Percentiles rank a stretch among this genome's conserved stretches.
Evolutionary conservation across 2,329 filamentous ascomycete genomes (phyloP).

Genomic region (Shiraia bambusicola): DNA sequence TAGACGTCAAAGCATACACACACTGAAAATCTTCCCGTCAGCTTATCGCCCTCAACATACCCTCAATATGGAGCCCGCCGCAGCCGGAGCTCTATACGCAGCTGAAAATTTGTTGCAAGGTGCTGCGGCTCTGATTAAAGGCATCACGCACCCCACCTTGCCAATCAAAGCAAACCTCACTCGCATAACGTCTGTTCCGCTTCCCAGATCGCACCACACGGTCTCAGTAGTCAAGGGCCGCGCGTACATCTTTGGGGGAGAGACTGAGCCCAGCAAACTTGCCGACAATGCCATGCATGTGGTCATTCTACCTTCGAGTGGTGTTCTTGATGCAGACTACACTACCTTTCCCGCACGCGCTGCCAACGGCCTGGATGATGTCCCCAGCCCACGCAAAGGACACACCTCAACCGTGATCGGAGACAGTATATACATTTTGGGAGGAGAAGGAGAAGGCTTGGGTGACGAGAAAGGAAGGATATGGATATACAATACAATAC

Average conservation of each 20-base stretch:
- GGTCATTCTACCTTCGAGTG: slow-evolving; percentile 52
- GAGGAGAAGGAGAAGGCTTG: slow-evolving; percentile 38
- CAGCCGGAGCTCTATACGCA: slow-evolving; percentile 43
- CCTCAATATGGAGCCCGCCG: slow-evolving; percentile 41
- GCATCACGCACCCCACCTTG: slow-evolving; percentile 51
- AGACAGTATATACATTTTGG: slow-evolving; percentile 50
- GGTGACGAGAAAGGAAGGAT: slow-evolving; percentile 43
- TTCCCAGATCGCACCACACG: slow-evolving; percentile 55
- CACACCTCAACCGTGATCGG: slow-evolving; percentile 48
- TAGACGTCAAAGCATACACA: background rate
- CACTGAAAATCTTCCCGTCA: too few relatives aligned
- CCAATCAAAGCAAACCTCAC: slow-evolving; percentile 55
- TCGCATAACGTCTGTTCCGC: slow-evolving; percentile 48
- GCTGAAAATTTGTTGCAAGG: slow-evolving; percentile 40
- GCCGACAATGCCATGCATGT: slow-evolving; percentile 56
- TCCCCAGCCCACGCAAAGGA: slow-evolving; percentile 45
- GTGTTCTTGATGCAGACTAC: slow-evolving; percentile 48
- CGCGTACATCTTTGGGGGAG: slow-evolving; percentile 60
- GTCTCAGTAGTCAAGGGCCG: slow-evolving; percentile 56
- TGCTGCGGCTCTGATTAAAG: slow-evolving; percentile 52
- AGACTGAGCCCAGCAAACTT: slow-evolving; percentile 42
- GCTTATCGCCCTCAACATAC: slow-evolving; percentile 75
- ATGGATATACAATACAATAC: slow-evolving; percentile 49
- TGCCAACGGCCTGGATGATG: slow-evolving; percentile 27
- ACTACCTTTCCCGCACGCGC: slow-evolving; percentile 38